Conservation (phyloP, 2,329 filamentous ascomycete genomes). For the Fusarium sp. region DNA sequence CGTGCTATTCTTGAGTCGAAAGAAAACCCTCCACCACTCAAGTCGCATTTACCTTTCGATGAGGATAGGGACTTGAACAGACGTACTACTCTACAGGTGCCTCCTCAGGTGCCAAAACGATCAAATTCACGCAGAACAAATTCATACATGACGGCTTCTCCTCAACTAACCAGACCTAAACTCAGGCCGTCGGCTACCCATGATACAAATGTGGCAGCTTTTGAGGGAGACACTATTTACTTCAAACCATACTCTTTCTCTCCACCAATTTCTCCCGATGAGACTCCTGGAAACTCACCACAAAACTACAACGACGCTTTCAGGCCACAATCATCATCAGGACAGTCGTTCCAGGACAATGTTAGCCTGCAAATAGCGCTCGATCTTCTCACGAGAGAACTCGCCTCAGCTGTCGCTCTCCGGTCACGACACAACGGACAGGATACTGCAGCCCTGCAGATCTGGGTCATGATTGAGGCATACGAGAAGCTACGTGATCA, state of each 20-base stretch:
- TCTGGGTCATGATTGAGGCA: conserved; percentile 72
- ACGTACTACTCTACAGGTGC: conserved; percentile 35
- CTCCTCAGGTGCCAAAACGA: conserved; percentile 26
- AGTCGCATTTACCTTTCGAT: conserved; percentile 47
- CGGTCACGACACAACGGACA: conserved; percentile 42
- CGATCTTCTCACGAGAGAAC: conserved; percentile 65
- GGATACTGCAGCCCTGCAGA: conserved; percentile 64
- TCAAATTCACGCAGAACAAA: conserved; percentile 21
- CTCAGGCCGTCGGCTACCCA: conserved; percentile 58
- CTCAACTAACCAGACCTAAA: conserved; percentile 30
- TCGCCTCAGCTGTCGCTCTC: conserved; percentile 60
- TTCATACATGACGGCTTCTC: conserved; percentile 47
- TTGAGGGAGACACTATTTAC: conserved; percentile 64
- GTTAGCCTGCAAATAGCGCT: conserved; percentile 66
- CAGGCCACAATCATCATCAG: conserved; percentile 32
- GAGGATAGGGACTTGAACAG: conserved; percentile 20
- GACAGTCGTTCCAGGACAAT: conserved; percentile 51
- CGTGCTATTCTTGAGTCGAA: conserved; percentile 60
- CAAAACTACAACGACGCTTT: conserved; percentile 28
- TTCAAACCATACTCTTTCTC: conserved; percentile 63
- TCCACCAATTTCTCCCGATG: conserved; percentile 53
- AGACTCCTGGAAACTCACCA: conserved; percentile 34
- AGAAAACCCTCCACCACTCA: conserved; percentile 55
- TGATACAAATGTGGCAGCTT: conserved; percentile 63
- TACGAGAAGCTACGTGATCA: conserved; percentile 68